Evolutionary conservation across 1,139 yeast genomes (phyloP), one percentile per base, ranked within the genome.

Genomic region (Lodderomyces beijingensis): DNA sequence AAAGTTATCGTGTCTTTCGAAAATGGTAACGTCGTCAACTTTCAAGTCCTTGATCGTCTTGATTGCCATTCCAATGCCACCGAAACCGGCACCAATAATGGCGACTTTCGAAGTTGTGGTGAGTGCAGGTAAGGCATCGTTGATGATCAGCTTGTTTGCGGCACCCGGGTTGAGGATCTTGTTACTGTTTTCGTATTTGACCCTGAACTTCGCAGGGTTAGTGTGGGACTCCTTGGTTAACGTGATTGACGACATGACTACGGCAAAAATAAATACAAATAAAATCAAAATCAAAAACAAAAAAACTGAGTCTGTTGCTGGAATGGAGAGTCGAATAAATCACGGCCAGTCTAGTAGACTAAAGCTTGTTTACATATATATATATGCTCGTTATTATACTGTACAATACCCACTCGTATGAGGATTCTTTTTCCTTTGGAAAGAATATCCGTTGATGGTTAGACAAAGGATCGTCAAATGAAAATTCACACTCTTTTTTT

Each of bases 1-100:
- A 38, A 69, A 57, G 32, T 61, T 52, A 31, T 51, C 55, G 37
- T 65, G 73, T 40, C 64, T 63, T 38, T 72, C 78, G 39, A 65
- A 69, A 5, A 70, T 51, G 15, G 47, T 59, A 41, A 57, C 57
- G 47, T 57, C 75, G 30, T 51, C 49, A 31, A 46, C 59, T 26
- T 53, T 59, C 44, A 56, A 51, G 23, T 54, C 51, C 32, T 55
- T 56, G 33, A 51, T 50, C 34, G 53, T 52, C 39, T 51, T 55
- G 29, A 65, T 39, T 2, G 65, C 62, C 8, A 56, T 41, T 17
- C 57, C 60, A 37, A 71, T 50, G 5, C 77, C 77, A 9, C 58
- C 65, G 39, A 72, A 70, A 1, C 78, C 78, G 8, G 65, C 74
- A 2, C 78, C 77, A 26, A 72, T 50, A 16, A 71, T 60, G 10